Evolutionary conservation across 129 eudicot genomes (phyloP).

Genomic region (Arctium lappa): DNA sequence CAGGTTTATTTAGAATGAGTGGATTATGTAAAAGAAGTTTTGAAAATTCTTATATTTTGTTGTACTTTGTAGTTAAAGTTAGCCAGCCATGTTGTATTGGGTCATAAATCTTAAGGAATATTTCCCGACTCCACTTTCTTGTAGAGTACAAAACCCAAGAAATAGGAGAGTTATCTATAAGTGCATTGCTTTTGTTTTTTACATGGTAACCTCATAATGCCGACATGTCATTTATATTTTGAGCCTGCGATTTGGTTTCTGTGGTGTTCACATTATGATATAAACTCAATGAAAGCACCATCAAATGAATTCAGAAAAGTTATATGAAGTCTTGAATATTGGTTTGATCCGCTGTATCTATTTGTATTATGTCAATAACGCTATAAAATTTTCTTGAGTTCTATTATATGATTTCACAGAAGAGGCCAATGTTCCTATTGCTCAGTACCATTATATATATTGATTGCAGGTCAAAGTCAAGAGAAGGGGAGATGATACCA

Average conservation of each 20-base stretch:
- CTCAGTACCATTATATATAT: slow-evolving; percentile 4
- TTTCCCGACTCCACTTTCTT: background rate
- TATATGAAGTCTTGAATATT: slow-evolving; percentile 5
- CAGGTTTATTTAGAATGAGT: background rate
- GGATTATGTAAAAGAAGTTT: background rate
- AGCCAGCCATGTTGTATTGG: background rate
- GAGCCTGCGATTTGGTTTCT: background rate
- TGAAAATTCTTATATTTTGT: background rate
- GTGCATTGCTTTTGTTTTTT: background rate
- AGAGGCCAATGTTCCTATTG: background rate
- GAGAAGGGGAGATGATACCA: slow-evolving; percentile 95
- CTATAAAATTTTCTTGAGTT: too few relatives aligned
- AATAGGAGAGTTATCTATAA: background rate
- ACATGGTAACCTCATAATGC: slow-evolving; percentile 10
- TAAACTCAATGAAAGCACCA: background rate
- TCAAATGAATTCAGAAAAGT: background rate
- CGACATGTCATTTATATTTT: background rate
- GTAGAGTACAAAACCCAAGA: background rate
- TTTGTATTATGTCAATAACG: background rate
- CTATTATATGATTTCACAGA: background rate
- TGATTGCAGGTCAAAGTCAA: slow-evolving; percentile 91
- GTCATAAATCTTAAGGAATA: background rate
- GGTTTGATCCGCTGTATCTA: background rate
- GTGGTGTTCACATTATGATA: background rate
- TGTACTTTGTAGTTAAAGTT: background rate